Evolutionary conservation across 2,329 filamentous ascomycete genomes (phyloP).

Genomic region (Phaeosphaeria sp.): DNA sequence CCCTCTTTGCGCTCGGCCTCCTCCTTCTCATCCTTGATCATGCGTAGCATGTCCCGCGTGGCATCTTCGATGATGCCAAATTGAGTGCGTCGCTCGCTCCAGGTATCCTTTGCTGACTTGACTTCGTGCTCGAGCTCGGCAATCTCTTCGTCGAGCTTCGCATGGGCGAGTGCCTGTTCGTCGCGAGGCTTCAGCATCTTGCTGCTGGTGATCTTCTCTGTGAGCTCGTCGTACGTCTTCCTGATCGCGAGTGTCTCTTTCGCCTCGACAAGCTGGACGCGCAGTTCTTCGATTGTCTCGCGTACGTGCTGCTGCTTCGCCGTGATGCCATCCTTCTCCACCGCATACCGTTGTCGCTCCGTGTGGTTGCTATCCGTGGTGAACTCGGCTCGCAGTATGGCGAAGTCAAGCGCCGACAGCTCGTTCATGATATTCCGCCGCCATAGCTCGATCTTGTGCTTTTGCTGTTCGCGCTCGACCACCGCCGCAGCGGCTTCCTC

Average conservation of each 20-base stretch:
- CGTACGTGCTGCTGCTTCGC: slow-evolving; percentile 79
- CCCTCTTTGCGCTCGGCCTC: slow-evolving; percentile 88
- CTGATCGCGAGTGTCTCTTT: slow-evolving; percentile 74
- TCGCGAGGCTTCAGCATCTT: slow-evolving; percentile 80
- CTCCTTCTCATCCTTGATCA: slow-evolving; percentile 95
- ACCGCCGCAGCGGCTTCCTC: slow-evolving; percentile 54
- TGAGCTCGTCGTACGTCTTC: slow-evolving; percentile 86
- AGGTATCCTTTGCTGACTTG: slow-evolving; percentile 79
- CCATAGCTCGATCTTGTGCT: slow-evolving; percentile 69
- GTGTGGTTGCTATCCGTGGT: slow-evolving; percentile 81
- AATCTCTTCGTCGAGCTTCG: slow-evolving; percentile 87
- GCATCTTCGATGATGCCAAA: slow-evolving; percentile 90
- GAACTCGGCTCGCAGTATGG: slow-evolving; percentile 86
- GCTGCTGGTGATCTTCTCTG: slow-evolving; percentile 85
- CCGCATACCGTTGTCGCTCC: slow-evolving; percentile 83
- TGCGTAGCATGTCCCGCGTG: slow-evolving; percentile 80
- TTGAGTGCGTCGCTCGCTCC: slow-evolving; percentile 83
- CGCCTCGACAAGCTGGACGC: slow-evolving; percentile 73
- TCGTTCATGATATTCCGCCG: slow-evolving; percentile 86
- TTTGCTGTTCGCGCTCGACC: slow-evolving; percentile 57
- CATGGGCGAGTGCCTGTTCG: slow-evolving; percentile 78
- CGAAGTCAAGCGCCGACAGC: slow-evolving; percentile 86
- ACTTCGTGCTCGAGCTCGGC: slow-evolving; percentile 85
- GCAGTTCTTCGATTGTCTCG: slow-evolving; percentile 74
- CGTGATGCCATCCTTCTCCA: slow-evolving; percentile 80